Base-by-base conservation (phyloP, 768 basidiomycete genomes). In the Hysterangium stoloniferum region DNA sequence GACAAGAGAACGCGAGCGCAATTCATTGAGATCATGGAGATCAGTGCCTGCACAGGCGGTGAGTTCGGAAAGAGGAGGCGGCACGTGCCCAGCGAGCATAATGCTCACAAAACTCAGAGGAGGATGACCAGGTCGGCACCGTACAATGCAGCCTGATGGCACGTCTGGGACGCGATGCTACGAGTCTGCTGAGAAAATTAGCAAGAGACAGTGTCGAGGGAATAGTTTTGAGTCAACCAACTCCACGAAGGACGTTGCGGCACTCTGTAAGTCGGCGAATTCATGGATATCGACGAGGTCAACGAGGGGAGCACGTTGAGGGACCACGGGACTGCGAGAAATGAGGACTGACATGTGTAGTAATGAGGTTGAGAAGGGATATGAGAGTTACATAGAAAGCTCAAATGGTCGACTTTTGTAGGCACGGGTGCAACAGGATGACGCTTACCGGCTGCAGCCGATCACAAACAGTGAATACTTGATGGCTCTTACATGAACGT, bases 1-100 rank as follows among this genome's bases (percentile, higher is more conserved):
- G 24, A 75, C 56, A 12, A 86, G 68, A 35, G 77, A 76, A 38
- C 79, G 75, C 41, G 80, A 73, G 40, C 79, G 77, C 34, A 84
- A 63, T 57, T 82, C 77, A 48, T 85, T 70, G 52, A 86, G 70
- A 65, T 86, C 84, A 59, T 84, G 76, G 28, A 86, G 70, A 63
- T 85, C 82, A 54, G 76, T 63, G 59, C 72, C 83, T 84, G 50
- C 9, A 24, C 4, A 34, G 15, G 19, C 32, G 17, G 6, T 24
- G 13, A 24, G 52, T 48, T 13, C 24, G 25, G 13, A 48, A 29
- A 20, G 4, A 43, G 20, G 19, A n/a, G 13, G 8, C 34, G 36
- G 29, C 34, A 46, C 22, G 20, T n/a, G 12, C 25, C 24, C 15
- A 36, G 24, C 12, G 36, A 42, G 5, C 4, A 24, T 15, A 19